Evolutionary conservation across 176 grass and related monocot species (phyloP), one percentile per base, ranked within the genome.

Genomic region (Eragrostis curvula): DNA sequence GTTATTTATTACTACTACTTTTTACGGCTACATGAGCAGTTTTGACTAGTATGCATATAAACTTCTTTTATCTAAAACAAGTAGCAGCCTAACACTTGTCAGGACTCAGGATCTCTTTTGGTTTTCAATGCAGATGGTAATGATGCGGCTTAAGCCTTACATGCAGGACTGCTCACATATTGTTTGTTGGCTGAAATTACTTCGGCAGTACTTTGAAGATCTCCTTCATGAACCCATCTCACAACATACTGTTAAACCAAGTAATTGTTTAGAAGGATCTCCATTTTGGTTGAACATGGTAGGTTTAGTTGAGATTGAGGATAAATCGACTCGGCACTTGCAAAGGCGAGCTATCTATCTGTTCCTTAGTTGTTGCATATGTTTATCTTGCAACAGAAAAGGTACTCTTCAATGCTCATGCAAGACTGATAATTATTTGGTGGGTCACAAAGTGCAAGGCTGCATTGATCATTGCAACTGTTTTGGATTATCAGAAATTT

Each of bases 281-380:
- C 93, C 96, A 42, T 95, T 95, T 85, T 88, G 78, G 20, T 74
- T 46, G 42, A 80, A 70, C 73, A 63, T 46, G 67, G 72, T 75
- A 68, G 56, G 62, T 85, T 73, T 68, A 50, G 81, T 84, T 7
- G 70, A 80, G 60, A 52, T 77, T 79, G 82, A 81, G 50, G 77
- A 82, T 81, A 81, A 82, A 76, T 85, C 66, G 5, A 91, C 50
- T 41, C 46, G 50, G 61, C 96, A 98, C 89, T 88, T 98, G 85
- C 78, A 87, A 88, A 93, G 92, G 77, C 80, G 84, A 85, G 87
- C 68, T 85, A 77, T 88, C 15, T 88, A 89, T 46, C 75, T 95
- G 62, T 95, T 95, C 56, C 86, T 95, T 43, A 89, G 76, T 64
- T 95, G 43, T 71, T 98, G 84, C 72, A 93, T 95, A 66, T 45